Evolutionary conservation across 768 basidiomycete species (phyloP).

Genomic region (Tricholomella constricta): DNA sequence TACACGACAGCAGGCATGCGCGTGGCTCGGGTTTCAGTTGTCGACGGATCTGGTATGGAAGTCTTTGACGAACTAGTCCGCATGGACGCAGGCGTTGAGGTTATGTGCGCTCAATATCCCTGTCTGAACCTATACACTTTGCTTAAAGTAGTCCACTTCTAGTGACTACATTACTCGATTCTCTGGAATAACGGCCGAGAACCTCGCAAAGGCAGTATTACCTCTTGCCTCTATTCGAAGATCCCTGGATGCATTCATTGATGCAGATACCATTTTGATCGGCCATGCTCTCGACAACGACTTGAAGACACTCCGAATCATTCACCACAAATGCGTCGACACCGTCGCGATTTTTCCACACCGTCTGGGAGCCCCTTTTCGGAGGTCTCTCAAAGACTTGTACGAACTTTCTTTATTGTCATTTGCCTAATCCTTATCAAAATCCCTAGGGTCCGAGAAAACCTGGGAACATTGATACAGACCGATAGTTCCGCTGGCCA

Average conservation of each 20-base stretch:
- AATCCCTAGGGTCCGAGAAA: slow-evolving; percentile 71
- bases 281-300: slow-evolving; percentile 96
- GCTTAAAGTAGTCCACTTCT: not conserved
- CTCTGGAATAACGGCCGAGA: slow-evolving; percentile 72
- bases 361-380: slow-evolving; percentile 66
- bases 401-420: slow-evolving; percentile 31
- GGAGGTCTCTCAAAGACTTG: slow-evolving; percentile 83
- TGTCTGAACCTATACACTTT: not conserved
- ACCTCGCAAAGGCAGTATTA: slow-evolving; percentile 60
- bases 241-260: slow-evolving; percentile 71
- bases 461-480: slow-evolving; percentile 82
- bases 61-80: slow-evolving; percentile 83
- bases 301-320: slow-evolving; percentile 82
- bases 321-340: slow-evolving; percentile 86
- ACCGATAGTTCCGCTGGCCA: slow-evolving; percentile 79
- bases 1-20: slow-evolving; percentile 93
- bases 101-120: slow-evolving; percentile 69
- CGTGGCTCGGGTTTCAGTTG: slow-evolving; percentile 86
- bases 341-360: slow-evolving; percentile 90
- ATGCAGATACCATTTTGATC: slow-evolving; percentile 81
- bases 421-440: slow-evolving; percentile 3
- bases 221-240: slow-evolving; percentile 67
- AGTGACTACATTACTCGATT: slow-evolving; percentile 94
- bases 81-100: slow-evolving; percentile 79
- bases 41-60: slow-evolving; percentile 71